Base-by-base conservation (phyloP, 768 basidiomycete species). In the Guyanaporus albipodus region DNA sequence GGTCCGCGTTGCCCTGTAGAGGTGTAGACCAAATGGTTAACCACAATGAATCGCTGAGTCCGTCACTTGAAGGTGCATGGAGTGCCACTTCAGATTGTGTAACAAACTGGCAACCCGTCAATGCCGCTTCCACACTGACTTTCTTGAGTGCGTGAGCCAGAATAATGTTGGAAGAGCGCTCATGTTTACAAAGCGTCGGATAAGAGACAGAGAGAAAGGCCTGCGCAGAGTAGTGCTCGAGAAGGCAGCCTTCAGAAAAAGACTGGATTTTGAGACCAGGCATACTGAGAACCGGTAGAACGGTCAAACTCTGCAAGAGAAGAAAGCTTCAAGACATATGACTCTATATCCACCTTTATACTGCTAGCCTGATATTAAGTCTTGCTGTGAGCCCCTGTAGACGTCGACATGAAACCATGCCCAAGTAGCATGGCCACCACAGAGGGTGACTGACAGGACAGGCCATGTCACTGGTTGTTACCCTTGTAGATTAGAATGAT, bases 131-230 rank as follows among this genome's bases (percentile, higher is more conserved):
- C 21, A 63, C 61, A 26, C 60, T 62, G 44, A 73, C 55, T 37
- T 67, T 62, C 51, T 73, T 73, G 40, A 74, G 66, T 1, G 80
- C 78, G 40, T 75, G 74, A 1, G 74, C 77, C 2, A 79, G 60
- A 38, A 82, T 71, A 40, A 79, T 73, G 48, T 80, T 80, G 18
- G 77, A 66, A 2, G 75, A 74, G 21, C 65, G 67, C 54, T 80
- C 77, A 37, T 78, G 64, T 23, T 57, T 61, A 28, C 62, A 64
- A 36, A 79, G 68, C 7, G 70, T 69, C 18, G 71, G 70, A 47
- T 72, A 71, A 12, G 73, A 60, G 23, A 61, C 62, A 4, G 66
- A 52, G 23, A 79, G 67, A 49, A 77, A 76, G 34, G 70, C 63
- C 36, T 57, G 61, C 17, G 74, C 66, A 43, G 69, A 58, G 44